Percentiles rank a stretch among this genome's conserved stretches.
Evolutionary conservation across 129 eudicot species (phyloP).

Genomic region (Tagetes patula): DNA sequence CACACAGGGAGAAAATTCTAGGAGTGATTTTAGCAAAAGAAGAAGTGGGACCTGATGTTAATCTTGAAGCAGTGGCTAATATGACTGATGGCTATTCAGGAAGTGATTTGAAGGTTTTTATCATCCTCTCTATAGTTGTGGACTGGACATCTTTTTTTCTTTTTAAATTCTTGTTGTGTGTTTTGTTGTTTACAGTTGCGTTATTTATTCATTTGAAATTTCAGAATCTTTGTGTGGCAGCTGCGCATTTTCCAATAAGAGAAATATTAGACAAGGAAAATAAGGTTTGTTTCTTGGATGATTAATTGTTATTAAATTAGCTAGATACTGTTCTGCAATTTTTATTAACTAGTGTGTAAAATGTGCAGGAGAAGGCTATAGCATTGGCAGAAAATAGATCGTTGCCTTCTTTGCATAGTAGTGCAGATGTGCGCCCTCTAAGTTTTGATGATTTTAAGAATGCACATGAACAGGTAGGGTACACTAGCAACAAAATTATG

Average conservation of each 20-base stretch:
- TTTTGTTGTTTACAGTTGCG: not conserved
- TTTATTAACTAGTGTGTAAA: too few relatives aligned
- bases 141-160: too few relatives aligned
- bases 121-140: not conserved
- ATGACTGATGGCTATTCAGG: conserved; percentile 94
- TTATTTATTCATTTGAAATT: too few relatives aligned
- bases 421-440: conserved; percentile 78
- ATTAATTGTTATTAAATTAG: too few relatives aligned
- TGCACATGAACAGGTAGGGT: conserved; percentile 99
- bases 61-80: conserved; percentile 75
- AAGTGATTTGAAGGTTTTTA: conserved; percentile 83
- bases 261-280: conserved; percentile 84
- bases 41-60: conserved; percentile 64
- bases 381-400: conserved; percentile 72
- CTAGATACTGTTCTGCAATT: too few relatives aligned
- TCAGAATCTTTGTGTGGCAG: conserved; percentile 91
- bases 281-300: conserved; percentile 56
- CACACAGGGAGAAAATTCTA: conserved; percentile 74
- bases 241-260: conserved; percentile 94
- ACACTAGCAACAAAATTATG: not conserved
- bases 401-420: conserved; percentile 61
- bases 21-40: conserved; percentile 79
- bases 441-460: conserved; percentile 74
- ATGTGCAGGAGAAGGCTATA: conserved; percentile 71
- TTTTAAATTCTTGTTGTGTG: too few relatives aligned